These are phyloP conservation scores for Pholiota adiposa DNA, from an alignment of 1,284 basidiomycete species.

Conservation along the genomic window DNA sequence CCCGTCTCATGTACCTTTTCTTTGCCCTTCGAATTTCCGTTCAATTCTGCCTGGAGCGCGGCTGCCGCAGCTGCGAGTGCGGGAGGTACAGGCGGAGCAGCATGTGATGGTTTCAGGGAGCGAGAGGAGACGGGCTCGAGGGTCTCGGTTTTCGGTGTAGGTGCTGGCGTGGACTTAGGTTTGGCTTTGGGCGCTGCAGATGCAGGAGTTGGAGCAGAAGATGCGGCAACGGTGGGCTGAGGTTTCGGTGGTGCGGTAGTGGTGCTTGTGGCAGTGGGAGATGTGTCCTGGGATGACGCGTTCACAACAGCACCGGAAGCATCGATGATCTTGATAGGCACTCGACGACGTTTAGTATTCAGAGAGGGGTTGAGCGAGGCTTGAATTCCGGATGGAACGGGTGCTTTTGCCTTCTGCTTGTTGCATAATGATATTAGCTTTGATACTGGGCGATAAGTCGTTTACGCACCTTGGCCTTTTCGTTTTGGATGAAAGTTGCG, in stretches of 20 bases:
- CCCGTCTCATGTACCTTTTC: too few species aligned
- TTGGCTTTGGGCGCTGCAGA: not conserved
- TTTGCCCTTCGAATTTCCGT: slow-evolving; percentile 4
- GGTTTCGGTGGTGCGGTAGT: not conserved
- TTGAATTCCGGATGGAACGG: slow-evolving; percentile 10
- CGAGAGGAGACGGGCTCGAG: slow-evolving; percentile 42
- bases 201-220: not conserved
- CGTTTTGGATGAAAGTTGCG: slow-evolving; percentile 39
- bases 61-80: slow-evolving; percentile 9
- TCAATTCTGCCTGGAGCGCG: slow-evolving; percentile 2
- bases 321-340: slow-evolving; percentile 74
- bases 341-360: slow-evolving; percentile 51
- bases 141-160: slow-evolving; percentile 25
- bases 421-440: not conserved
- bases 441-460: too few species aligned
- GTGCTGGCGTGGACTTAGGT: not conserved
- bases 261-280: not conserved
- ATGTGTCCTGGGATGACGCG: not conserved
- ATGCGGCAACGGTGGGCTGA: not conserved
- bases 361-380: slow-evolving; percentile 19
- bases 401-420: slow-evolving; percentile 22
- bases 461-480: slow-evolving; percentile 37
- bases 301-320: slow-evolving; percentile 15
- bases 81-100: not conserved
- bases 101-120: slow-evolving; percentile 27